A percentile compares a stretch with the other conserved stretches of the same genome.
Evolutionary conservation across 768 basidiomycete genomes (phyloP).

Genomic region (Boletus rubroflammeus): DNA sequence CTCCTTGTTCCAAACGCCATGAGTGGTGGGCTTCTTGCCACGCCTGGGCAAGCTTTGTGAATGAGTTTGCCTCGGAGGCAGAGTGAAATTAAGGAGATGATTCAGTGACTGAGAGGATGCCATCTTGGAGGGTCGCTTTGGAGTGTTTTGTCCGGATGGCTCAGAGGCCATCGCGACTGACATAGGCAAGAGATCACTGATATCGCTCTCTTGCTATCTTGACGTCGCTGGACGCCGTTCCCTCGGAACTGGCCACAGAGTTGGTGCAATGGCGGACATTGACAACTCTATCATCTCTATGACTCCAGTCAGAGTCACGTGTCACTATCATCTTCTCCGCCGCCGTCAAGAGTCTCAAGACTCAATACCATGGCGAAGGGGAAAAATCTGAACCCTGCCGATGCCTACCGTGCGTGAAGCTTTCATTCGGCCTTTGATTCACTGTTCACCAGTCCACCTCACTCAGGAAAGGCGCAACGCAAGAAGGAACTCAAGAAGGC

Average conservation of each 20-base stretch:
- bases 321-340: neutral
- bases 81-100: constrained; percentile 90
- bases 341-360: neutral
- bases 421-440: neutral
- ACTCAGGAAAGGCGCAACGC: constrained; percentile 80
- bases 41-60: constrained; percentile 64
- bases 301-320: constrained; percentile 31
- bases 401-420: constrained; percentile 71
- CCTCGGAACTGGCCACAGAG: constrained; percentile 40
- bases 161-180: constrained; percentile 27
- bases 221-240: constrained; percentile 33
- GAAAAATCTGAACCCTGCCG: constrained; percentile 89
- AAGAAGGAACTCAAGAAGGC: constrained; percentile 96
- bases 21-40: constrained; percentile 63
- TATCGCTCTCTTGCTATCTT: constrained; percentile 9
- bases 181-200: constrained; percentile 20
- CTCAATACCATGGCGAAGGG: constrained; percentile 66
- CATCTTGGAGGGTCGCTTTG: constrained; percentile 68
- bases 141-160: constrained; percentile 33
- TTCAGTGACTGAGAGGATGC: constrained; percentile 62
- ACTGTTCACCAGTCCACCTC: neutral
- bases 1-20: constrained; percentile 85
- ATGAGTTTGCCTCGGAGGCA: constrained; percentile 80
- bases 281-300: too few relatives aligned
- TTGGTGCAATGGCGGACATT: neutral